These are phyloP conservation scores for Chalciporus sp. DNA, from an alignment of 1,284 basidiomycete species.

Conservation along the genomic window DNA sequence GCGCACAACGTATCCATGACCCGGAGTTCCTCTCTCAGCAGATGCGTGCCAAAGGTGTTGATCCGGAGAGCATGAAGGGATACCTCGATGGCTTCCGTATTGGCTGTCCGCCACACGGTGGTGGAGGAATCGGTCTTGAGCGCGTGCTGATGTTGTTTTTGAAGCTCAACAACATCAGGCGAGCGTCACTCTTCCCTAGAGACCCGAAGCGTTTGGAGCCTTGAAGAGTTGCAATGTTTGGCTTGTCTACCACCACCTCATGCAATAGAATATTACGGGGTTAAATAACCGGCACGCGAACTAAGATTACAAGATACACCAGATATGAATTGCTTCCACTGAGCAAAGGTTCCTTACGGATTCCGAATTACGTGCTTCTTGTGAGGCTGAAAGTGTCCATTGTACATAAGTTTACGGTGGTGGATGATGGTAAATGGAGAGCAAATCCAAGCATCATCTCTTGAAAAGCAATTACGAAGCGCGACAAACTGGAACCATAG, in stretches of 20 bases:
- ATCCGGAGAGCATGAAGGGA: conserved; percentile 84
- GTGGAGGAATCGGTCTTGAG: conserved; percentile 88
- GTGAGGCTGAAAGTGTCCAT: conserved; percentile 22
- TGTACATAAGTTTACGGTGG: conserved; percentile 18
- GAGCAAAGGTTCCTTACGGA: conserved; percentile 19
- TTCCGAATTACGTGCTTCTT: conserved; percentile 28
- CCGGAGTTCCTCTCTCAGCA: conserved; percentile 79
- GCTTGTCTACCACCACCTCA: no score
- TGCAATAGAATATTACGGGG: neutral
- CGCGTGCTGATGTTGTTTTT: conserved; percentile 96
- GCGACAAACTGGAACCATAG: conserved; percentile 16
- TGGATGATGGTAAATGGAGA: conserved; percentile 24
- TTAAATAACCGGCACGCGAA: neutral
- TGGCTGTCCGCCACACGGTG: conserved; percentile 89
- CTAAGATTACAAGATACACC: conserved; percentile 24
- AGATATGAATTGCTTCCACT: conserved; percentile 8
- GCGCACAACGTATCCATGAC: conserved; percentile 97
- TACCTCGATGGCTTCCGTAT: conserved; percentile 95
- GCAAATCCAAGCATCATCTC: conserved; percentile 22
- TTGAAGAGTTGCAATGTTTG: conserved; percentile 32
- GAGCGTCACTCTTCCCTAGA: conserved; percentile 93
- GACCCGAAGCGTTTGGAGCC: conserved; percentile 86
- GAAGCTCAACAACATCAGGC: conserved; percentile 93
- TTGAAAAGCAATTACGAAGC: conserved; percentile 23
- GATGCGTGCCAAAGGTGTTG: conserved; percentile 83